phyloP scores from a whole-genome alignment of 176 grass and related monocot genomes.

The Microstegium vimineum region DNA sequence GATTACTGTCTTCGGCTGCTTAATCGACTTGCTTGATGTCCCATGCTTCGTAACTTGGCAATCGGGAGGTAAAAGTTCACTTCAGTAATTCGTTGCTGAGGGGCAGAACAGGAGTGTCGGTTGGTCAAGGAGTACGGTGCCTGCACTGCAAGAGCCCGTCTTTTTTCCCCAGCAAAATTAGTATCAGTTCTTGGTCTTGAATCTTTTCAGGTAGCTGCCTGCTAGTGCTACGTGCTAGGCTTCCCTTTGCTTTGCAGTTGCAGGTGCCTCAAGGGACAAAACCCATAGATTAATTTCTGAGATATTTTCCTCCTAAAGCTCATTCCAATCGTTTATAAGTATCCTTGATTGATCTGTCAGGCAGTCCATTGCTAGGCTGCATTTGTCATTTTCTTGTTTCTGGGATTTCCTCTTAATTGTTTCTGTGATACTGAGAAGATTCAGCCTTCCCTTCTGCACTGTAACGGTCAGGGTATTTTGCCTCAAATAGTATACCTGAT shows the following conservation, averaged over 20 bases:
- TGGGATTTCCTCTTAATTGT: not conserved
- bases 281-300: not conserved
- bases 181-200: not conserved
- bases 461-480: not conserved
- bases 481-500: not conserved
- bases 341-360: not conserved
- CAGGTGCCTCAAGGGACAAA: not conserved
- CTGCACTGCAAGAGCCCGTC: not conserved
- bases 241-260: not conserved
- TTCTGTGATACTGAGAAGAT: not conserved
- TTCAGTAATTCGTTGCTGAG: not conserved
- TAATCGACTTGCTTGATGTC: not conserved
- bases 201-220: not conserved
- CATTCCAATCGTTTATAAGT: not conserved
- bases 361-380: not conserved
- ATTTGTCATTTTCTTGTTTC: not conserved
- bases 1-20: not conserved
- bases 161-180: not conserved
- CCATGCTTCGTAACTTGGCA: not conserved
- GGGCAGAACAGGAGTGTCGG: not conserved
- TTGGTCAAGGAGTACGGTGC: not conserved
- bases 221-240: not conserved
- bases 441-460: not conserved
- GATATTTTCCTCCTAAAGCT: not conserved
- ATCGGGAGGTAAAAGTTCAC: not conserved